phyloP scores from a whole-genome alignment of 345 rosid species.

The Populus ilicifolia region DNA sequence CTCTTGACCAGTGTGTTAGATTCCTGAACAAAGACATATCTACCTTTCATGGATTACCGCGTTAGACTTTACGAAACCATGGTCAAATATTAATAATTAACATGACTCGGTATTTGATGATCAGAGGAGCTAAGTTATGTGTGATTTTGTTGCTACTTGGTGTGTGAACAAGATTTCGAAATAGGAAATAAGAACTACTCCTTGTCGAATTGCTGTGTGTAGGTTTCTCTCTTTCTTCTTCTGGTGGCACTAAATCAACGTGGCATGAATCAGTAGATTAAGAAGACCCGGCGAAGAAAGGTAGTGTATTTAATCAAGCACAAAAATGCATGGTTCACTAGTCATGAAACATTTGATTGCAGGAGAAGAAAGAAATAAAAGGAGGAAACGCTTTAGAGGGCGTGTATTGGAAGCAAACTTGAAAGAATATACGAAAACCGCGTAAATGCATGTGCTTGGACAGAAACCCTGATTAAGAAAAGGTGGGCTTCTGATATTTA shows the following conservation, averaged over 20 bases:
- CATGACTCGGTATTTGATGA: not conserved
- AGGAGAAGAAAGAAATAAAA: constrained; percentile 12
- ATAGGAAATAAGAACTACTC: not conserved
- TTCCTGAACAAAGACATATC: constrained; percentile 7
- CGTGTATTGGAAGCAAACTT: constrained; percentile 13
- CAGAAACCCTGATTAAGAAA: not conserved
- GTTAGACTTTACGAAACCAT: not conserved
- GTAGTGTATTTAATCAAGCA: not conserved
- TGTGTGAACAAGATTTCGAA: not conserved
- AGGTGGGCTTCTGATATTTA: not conserved
- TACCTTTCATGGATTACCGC: not conserved
- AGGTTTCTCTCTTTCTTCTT: not conserved
- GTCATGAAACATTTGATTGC: not conserved
- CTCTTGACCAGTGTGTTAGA: constrained; percentile 4
- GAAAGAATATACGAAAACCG: constrained; percentile 10
- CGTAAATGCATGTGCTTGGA: constrained; percentile 20
- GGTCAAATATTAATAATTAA: not conserved
- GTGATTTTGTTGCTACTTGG: not conserved
- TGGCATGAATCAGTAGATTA: not conserved
- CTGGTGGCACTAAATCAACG: not conserved
- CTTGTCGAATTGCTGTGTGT: not conserved
- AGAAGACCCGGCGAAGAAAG: too few relatives aligned
- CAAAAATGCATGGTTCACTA: not conserved
- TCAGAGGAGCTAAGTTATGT: not conserved
- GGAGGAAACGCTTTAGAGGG: not conserved